Percentiles rank a stretch among this genome's conserved stretches.
Evolutionary conservation across 2,329 filamentous ascomycete genomes (phyloP).

Genomic region (Lachnum nothofagi): DNA sequence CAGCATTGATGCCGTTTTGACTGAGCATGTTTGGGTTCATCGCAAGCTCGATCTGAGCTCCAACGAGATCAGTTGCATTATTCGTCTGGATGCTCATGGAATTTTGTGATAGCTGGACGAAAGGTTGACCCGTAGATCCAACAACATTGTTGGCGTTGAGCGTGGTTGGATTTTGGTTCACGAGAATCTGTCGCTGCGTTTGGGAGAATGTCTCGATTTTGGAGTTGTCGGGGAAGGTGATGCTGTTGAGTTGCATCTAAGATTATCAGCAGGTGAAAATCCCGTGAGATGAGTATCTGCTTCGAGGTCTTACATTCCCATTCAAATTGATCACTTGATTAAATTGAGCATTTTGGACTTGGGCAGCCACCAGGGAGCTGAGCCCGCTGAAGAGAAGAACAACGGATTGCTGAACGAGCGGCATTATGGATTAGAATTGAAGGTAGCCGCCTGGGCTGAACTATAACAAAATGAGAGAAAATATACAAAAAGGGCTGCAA

Average conservation of each 20-base stretch:
- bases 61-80: constrained; percentile 16
- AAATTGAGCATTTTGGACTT: constrained; percentile 14
- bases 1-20: constrained; percentile 11
- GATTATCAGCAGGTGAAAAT: background rate
- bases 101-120: constrained; percentile 16
- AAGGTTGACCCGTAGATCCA: constrained; percentile 16
- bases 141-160: constrained; percentile 15
- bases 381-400: constrained; percentile 11
- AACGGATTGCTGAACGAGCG: constrained; percentile 7
- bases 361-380: constrained; percentile 8
- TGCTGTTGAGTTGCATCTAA: constrained; percentile 15
- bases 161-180: constrained; percentile 14
- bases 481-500: constrained; percentile 37
- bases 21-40: constrained; percentile 11
- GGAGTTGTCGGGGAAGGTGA: constrained; percentile 16
- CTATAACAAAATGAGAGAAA: constrained; percentile 1
- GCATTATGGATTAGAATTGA: constrained; percentile 16
- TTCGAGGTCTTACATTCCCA: constrained; percentile 13
- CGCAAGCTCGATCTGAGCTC: constrained; percentile 15
- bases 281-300: background rate
- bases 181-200: constrained; percentile 16
- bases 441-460: constrained; percentile 17
- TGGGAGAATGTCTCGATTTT: constrained; percentile 18
- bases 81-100: constrained; percentile 18
- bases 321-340: constrained; percentile 20